Evolutionary conservation across 176 grass and related monocot genomes (phyloP).

Genomic region (Dendrocalamus sinicus): DNA sequence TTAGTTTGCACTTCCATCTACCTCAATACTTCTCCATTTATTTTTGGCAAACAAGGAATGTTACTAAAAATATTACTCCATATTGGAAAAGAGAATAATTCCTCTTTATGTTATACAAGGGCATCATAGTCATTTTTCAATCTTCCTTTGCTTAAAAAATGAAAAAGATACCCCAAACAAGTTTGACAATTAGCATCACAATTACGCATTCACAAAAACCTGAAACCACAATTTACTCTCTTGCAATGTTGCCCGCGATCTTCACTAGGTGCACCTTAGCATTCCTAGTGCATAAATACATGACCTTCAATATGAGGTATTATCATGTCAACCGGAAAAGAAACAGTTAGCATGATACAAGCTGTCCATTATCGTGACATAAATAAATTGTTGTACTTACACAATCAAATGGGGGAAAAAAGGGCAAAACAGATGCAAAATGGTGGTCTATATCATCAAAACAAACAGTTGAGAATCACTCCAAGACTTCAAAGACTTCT

Average conservation of each 20-base stretch:
- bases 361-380: constrained; percentile 24
- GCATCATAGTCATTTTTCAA: background rate
- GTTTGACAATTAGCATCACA: constrained; percentile 20
- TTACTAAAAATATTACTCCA: background rate
- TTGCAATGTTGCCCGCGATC: constrained; percentile 1
- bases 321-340: background rate
- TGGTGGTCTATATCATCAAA: constrained; percentile 51
- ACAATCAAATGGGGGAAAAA: constrained; percentile 45
- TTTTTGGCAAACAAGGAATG: constrained; percentile 7
- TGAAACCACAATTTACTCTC: constrained; percentile 32
- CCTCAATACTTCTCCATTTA: constrained; percentile 16
- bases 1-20: constrained; percentile 23
- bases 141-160: background rate
- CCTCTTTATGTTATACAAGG: background rate
- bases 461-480: constrained; percentile 37
- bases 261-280: constrained; percentile 13
- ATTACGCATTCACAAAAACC: background rate
- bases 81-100: background rate
- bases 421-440: constrained; percentile 2
- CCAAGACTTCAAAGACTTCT: constrained; percentile 40
- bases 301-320: background rate
- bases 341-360: constrained; percentile 17
- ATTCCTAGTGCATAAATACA: constrained; percentile 33
- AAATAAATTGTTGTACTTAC: constrained; percentile 53
- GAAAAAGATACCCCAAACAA: constrained; percentile 26